phyloP scores from a whole-genome alignment of 257 asterid species.

The Osmanthus fragrans region DNA sequence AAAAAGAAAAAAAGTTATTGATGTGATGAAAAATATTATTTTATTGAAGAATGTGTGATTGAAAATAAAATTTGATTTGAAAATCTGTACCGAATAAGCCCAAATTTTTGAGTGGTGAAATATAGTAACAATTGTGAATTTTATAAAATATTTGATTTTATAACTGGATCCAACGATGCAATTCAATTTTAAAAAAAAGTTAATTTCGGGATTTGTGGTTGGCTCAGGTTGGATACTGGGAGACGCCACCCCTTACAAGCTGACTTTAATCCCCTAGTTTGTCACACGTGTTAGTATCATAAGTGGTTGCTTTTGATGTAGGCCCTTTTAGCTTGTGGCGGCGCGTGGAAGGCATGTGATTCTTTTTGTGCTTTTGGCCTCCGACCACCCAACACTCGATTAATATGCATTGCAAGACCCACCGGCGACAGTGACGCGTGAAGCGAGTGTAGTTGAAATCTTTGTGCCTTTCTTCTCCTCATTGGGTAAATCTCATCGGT shows the following conservation, averaged over 20 bases:
- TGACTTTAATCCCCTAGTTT: too few relatives aligned
- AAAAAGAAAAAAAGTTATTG: too few relatives aligned
- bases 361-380: slow-evolving; percentile 15
- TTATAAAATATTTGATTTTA: too few relatives aligned
- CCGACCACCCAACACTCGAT: neutral
- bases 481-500: neutral
- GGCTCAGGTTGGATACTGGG: neutral
- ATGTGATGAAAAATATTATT: too few relatives aligned
- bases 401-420: neutral
- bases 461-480: neutral
- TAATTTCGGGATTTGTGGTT: neutral
- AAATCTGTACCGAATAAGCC: too few relatives aligned
- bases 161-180: too few relatives aligned
- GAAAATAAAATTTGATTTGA: too few relatives aligned
- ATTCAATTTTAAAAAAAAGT: too few relatives aligned
- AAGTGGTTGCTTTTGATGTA: neutral
- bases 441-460: neutral
- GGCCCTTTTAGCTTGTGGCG: slow-evolving; percentile 9
- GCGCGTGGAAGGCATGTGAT: slow-evolving; percentile 20
- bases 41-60: too few relatives aligned
- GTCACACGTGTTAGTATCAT: slow-evolving; percentile 20
- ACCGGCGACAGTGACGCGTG: slow-evolving; percentile 15
- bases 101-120: too few relatives aligned
- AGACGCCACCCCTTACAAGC: neutral
- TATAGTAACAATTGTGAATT: too few relatives aligned